These are phyloP conservation scores for Lagerstroemia fauriei DNA, from an alignment of 441 rosid genomes.

Conservation along the genomic window DNA sequence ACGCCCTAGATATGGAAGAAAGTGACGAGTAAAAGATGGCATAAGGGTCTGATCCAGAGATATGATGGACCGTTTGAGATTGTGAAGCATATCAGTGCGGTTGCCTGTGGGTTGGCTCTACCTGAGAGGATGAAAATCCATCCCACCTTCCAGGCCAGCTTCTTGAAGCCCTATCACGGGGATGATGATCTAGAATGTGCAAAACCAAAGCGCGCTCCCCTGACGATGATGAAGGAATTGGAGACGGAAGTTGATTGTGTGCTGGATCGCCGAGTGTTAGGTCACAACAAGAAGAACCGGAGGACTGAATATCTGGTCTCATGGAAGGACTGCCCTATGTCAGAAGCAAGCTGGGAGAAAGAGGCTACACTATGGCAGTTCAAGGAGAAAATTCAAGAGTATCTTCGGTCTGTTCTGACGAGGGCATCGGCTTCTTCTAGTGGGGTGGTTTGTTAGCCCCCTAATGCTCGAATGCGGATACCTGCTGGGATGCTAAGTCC, in stretches of 20 bases:
- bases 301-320: neutral
- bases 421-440: neutral
- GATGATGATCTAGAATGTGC: neutral
- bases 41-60: neutral
- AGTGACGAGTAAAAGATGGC: neutral
- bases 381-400: constrained; percentile 1
- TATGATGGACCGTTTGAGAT: neutral
- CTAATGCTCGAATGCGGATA: too few species aligned
- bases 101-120: neutral
- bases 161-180: neutral
- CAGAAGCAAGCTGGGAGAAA: neutral
- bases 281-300: neutral
- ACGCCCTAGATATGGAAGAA: neutral
- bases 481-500: too few species aligned
- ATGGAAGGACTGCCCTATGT: neutral
- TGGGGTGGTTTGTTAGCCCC: neutral
- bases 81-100: neutral
- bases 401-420: neutral
- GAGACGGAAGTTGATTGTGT: neutral
- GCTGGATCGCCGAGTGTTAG: neutral
- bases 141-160: neutral
- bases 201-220: too few species aligned
- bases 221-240: too few species aligned
- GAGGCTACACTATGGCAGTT: neutral
- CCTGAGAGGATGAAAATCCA: neutral